These are phyloP conservation scores for Articulospora tetracladia DNA, from an alignment of 495 filamentous ascomycete genomes.

Conservation along the genomic window DNA sequence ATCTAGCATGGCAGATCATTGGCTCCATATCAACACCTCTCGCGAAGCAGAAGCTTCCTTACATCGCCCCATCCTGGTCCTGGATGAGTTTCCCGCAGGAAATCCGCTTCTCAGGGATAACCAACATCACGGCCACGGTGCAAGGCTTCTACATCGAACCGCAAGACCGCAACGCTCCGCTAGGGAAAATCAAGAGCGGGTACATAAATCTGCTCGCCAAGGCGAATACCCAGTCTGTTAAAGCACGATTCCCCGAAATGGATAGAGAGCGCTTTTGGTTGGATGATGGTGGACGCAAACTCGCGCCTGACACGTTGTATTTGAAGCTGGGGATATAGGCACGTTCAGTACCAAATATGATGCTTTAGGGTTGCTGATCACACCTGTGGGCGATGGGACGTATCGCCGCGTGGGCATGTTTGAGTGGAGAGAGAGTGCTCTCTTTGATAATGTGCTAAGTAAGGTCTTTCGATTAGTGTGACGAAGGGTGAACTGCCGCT, in stretches of 20 bases:
- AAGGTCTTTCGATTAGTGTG: not conserved
- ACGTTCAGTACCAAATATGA: not conserved
- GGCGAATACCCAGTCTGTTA: not conserved
- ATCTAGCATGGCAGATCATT: not conserved
- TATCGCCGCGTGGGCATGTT: not conserved
- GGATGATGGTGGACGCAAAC: too few species aligned
- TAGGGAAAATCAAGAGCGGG: not conserved
- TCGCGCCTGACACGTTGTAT: not conserved
- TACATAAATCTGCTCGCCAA: not conserved
- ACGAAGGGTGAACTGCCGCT: too few species aligned
- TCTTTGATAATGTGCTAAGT: not conserved
- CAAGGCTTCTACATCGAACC: not conserved
- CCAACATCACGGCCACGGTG: not conserved
- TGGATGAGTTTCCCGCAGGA: not conserved
- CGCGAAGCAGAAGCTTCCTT: not conserved
- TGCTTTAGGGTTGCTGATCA: not conserved
- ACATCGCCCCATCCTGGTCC: not conserved
- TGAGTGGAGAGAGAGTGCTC: not conserved
- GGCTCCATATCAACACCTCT: not conserved
- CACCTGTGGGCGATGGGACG: not conserved
- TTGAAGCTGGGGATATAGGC: not conserved
- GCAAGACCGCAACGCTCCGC: not conserved
- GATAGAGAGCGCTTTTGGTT: not conserved
- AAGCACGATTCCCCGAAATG: not conserved
- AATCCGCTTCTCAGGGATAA: not conserved